Evolutionary conservation across 202 grass and related monocot species (phyloP), one percentile per base, ranked within the genome.

Genomic region (Schoenoplectus tabernaemontani): DNA sequence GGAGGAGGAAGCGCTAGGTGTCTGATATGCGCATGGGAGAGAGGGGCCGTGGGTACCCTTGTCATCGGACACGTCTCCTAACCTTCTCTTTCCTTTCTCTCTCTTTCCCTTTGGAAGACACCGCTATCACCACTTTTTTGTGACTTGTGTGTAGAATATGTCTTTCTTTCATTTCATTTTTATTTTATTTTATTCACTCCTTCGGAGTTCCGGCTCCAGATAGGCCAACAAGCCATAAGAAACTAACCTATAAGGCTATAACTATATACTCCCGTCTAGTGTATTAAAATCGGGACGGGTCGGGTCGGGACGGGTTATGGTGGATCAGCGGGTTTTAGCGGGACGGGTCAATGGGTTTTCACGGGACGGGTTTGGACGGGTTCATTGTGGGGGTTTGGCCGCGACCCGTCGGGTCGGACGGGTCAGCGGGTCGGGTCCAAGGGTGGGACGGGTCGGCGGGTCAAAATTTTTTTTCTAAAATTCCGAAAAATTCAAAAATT

Each of bases 61-160:
- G 20, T 23, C 32, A 26, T 30, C 43, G 92, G 92, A 92, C 89
- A 92, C 87, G 92, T 88, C 65, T 66, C 20, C 78, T 15, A 61
- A 16, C 20, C 61, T 34, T 53, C 53, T 15, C 76, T 78, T 51
- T 53, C 34, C 9, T 59, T n/a, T 67, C 38, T 48, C 26, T 74
- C 44, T 67, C 54, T 48, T 71, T 26, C 54, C 13, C 42, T 72
- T 72, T 50, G 12, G 68, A 72, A 43, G 22, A 76, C n/a, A n/a
- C n/a, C n/a, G n/a, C n/a, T n/a, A n/a, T n/a, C 66, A 59, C 54
- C 64, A 76, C 56, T 69, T 74, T 58, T 47, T 74, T 82, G 56
- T 71, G 22, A 60, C n/a, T n/a, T n/a, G n/a, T n/a, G n/a, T n/a
- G 10, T 61, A 24, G 17, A 60, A 78, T 78, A 57, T 58, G 3